Evolutionary conservation across 1,139 yeast genomes (phyloP).

Genomic region (Kurtzmaniella quercitrusa): DNA sequence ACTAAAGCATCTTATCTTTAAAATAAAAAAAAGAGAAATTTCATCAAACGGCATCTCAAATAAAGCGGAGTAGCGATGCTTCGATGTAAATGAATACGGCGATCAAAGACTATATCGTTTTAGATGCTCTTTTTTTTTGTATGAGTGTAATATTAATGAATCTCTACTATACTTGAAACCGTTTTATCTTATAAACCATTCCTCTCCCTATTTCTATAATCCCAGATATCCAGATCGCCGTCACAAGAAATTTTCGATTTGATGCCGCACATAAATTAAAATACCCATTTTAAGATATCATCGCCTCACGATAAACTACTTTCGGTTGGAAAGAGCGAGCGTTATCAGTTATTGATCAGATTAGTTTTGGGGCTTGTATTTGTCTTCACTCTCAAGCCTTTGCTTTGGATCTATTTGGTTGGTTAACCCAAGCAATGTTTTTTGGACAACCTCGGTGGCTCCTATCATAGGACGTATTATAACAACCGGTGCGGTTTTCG

Average conservation of each 20-base stretch:
- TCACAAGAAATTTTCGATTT: not conserved
- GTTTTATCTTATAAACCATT: too few species aligned
- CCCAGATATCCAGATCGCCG: too few species aligned
- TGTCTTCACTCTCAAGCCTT: slow-evolving; percentile 35
- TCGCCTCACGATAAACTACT: not conserved
- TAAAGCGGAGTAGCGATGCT: not conserved
- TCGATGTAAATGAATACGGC: too few species aligned
- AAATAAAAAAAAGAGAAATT: not conserved
- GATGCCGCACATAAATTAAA: not conserved
- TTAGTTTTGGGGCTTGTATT: slow-evolving; percentile 15
- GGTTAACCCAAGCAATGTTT: slow-evolving; percentile 77
- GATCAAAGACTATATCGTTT: too few species aligned
- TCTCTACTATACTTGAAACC: too few species aligned
- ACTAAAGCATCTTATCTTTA: not conserved
- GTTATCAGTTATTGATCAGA: not conserved
- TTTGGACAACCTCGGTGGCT: slow-evolving; percentile 85
- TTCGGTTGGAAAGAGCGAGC: not conserved
- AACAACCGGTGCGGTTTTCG: slow-evolving; percentile 76
- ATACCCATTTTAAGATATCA: not conserved
- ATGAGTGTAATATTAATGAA: too few species aligned
- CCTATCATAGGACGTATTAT: slow-evolving; percentile 86
- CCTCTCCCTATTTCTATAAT: too few species aligned
- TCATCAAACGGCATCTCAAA: not conserved
- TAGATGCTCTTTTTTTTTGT: too few species aligned
- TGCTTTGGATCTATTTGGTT: slow-evolving; percentile 70